Conservation (phyloP, 2,329 filamentous ascomycete genomes). For the Fusarium duplospermum region DNA sequence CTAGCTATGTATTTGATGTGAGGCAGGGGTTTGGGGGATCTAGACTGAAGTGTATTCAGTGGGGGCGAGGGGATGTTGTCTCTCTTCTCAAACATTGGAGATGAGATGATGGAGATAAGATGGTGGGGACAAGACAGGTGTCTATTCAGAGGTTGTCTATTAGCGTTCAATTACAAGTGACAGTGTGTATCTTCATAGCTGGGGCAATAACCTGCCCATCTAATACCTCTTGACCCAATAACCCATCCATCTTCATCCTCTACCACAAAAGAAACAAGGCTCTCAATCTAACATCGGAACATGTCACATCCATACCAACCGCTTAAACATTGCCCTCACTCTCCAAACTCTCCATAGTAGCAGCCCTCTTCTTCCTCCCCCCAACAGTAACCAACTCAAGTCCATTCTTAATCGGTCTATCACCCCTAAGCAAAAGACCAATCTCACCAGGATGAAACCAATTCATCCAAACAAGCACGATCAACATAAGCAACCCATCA, state of each 20-base stretch:
- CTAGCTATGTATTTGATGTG: neutral
- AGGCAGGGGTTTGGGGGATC: constrained; percentile 2
- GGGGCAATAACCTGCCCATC: no score
- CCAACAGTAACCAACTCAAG: constrained; percentile 34
- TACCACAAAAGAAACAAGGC: neutral
- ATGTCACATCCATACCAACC: neutral
- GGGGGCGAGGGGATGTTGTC: neutral
- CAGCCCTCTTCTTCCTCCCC: constrained; percentile 6
- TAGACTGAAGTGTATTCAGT: neutral
- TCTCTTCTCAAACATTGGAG: neutral
- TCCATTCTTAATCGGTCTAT: constrained; percentile 38
- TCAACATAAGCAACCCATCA: constrained; percentile 52
- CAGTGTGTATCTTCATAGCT: no score
- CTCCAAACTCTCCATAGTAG: constrained; percentile 30
- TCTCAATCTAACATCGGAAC: neutral
- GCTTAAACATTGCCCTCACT: constrained; percentile 6
- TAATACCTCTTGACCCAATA: neutral
- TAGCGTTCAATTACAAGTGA: neutral
- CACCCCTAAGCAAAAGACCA: constrained; percentile 40
- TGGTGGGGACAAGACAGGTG: neutral
- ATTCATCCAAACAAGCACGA: constrained; percentile 44
- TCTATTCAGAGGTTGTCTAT: neutral
- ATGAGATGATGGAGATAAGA: neutral
- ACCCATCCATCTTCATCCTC: neutral
- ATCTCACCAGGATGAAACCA: constrained; percentile 47